Evolutionary conservation across 352 stramenopile species (phyloP).

Genomic region (Globisporangium megalacanthum): DNA sequence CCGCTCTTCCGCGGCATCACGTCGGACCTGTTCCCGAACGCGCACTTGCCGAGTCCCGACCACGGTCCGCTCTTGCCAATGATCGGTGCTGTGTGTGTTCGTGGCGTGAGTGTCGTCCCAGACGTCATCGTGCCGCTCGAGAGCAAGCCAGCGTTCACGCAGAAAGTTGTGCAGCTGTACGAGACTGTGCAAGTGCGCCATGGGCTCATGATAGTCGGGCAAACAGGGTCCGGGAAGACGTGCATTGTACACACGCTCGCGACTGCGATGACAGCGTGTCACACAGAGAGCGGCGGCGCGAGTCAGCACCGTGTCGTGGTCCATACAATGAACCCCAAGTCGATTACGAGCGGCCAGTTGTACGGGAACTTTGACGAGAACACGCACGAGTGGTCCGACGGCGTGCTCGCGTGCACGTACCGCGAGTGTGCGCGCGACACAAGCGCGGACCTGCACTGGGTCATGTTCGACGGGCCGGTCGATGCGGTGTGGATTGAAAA

Average conservation of each 20-base stretch:
- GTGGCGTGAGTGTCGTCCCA: constrained; percentile 54
- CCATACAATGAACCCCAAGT: constrained; percentile 94
- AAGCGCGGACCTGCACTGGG: constrained; percentile 86
- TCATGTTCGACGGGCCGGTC: constrained; percentile 92
- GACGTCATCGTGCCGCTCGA: constrained; percentile 59
- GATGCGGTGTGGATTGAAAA: constrained; percentile 95
- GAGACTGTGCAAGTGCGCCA: constrained; percentile 94
- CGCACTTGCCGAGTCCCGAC: constrained; percentile 84
- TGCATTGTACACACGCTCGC: constrained; percentile 86
- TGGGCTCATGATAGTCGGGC: constrained; percentile 94
- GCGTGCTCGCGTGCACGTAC: constrained; percentile 93
- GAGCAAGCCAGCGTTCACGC: constrained; percentile 79
- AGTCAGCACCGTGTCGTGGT: constrained; percentile 65
- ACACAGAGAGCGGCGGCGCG: constrained; percentile 46
- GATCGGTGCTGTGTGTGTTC: constrained; percentile 78
- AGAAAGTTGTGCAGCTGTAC: constrained; percentile 93
- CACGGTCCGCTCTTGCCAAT: constrained; percentile 71
- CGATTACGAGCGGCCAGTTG: constrained; percentile 91
- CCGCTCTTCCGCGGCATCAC: constrained; percentile 92
- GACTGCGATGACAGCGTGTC: constrained; percentile 68
- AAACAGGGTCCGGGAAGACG: constrained; percentile 93
- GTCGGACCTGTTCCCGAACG: constrained; percentile 90
- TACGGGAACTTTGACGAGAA: constrained; percentile 95
- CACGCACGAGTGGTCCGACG: constrained; percentile 94
- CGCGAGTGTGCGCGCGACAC: constrained; percentile 86